These are phyloP conservation scores for Penicillium alfredii DNA, from an alignment of 495 filamentous ascomycete genomes.

Conservation along the genomic window DNA sequence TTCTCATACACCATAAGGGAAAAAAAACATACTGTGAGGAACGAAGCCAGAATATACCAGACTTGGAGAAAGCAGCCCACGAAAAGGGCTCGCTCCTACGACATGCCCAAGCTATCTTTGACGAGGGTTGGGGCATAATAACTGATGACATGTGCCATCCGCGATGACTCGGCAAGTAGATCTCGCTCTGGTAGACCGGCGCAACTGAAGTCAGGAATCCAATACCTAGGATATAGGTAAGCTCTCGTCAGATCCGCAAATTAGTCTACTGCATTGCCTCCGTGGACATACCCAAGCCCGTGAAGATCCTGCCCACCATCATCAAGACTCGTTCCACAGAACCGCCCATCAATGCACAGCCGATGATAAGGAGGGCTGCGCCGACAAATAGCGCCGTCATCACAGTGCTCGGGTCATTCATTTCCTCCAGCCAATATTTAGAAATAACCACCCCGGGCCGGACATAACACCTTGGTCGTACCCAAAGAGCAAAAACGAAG, in stretches of 20 bases:
- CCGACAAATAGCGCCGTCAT: constrained; percentile 42
- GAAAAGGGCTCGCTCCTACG: constrained; percentile 18
- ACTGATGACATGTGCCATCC: constrained; percentile 29
- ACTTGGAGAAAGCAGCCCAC: constrained; percentile 22
- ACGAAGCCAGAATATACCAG: constrained; percentile 29
- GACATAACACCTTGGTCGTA: constrained; percentile 34
- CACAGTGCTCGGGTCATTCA: constrained; percentile 13
- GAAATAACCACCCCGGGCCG: constrained; percentile 18
- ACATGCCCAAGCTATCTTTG: constrained; percentile 20
- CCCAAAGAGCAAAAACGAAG: constrained; percentile 27
- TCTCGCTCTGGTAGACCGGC: constrained; percentile 31
- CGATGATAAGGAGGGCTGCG: constrained; percentile 44
- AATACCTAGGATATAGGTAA: constrained; percentile 12
- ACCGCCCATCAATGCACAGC: constrained; percentile 45
- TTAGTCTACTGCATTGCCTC: not conserved
- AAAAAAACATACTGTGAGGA: constrained; percentile 20
- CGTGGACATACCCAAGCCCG: constrained; percentile 28
- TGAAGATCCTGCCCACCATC: constrained; percentile 27
- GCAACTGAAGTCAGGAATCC: constrained; percentile 26
- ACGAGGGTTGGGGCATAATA: constrained; percentile 31
- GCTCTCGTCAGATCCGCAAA: not conserved
- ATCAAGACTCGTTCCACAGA: constrained; percentile 32
- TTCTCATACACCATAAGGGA: not conserved
- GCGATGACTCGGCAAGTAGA: constrained; percentile 17
- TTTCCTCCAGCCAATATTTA: constrained; percentile 13